Conservation (phyloP, 2,329 filamentous ascomycete species). For the Fusarium stilboides region DNA sequence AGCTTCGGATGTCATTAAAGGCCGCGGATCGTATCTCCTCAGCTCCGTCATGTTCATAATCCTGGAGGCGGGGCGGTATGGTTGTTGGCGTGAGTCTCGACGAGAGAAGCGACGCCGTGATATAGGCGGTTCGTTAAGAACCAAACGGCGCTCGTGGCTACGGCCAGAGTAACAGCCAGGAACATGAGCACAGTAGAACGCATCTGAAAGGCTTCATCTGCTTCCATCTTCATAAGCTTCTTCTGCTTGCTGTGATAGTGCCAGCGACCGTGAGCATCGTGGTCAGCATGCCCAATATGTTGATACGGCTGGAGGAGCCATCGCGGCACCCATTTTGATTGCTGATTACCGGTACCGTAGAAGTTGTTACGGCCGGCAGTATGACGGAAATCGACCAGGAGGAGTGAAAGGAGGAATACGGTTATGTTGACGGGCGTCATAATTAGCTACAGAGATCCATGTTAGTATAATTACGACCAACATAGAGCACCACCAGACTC, state of each 20-base stretch:
- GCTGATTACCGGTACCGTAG: slow-evolving; percentile 53
- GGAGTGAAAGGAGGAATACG: slow-evolving; percentile 76
- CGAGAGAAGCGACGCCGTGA: slow-evolving; percentile 22
- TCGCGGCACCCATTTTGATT: slow-evolving; percentile 35
- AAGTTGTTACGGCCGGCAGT: slow-evolving; percentile 63
- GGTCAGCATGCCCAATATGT: slow-evolving; percentile 46
- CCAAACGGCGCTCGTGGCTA: slow-evolving; percentile 30
- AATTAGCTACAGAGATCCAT: slow-evolving; percentile 57
- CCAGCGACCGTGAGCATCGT: slow-evolving; percentile 51
- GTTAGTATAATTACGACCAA: slow-evolving; percentile 21
- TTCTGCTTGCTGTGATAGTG: slow-evolving; percentile 71
- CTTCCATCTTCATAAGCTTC: slow-evolving; percentile 74
- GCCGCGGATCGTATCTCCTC: neutral
- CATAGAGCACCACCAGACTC: neutral
- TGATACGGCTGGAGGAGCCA: slow-evolving; percentile 58
- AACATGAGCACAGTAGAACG: slow-evolving; percentile 67
- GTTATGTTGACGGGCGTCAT: slow-evolving; percentile 76
- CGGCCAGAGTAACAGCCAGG: slow-evolving; percentile 56
- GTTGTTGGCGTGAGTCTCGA: slow-evolving; percentile 22
- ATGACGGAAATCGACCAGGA: slow-evolving; percentile 73
- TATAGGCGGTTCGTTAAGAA: slow-evolving; percentile 38
- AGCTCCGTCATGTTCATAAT: slow-evolving; percentile 14
- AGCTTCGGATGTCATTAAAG: neutral
- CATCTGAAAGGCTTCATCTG: slow-evolving; percentile 75
- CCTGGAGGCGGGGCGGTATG: slow-evolving; percentile 22